A percentile compares a stretch with the other conserved stretches of the same genome.
Conservation (phyloP, 495 filamentous ascomycete species). For the Xylaria scruposa region DNA sequence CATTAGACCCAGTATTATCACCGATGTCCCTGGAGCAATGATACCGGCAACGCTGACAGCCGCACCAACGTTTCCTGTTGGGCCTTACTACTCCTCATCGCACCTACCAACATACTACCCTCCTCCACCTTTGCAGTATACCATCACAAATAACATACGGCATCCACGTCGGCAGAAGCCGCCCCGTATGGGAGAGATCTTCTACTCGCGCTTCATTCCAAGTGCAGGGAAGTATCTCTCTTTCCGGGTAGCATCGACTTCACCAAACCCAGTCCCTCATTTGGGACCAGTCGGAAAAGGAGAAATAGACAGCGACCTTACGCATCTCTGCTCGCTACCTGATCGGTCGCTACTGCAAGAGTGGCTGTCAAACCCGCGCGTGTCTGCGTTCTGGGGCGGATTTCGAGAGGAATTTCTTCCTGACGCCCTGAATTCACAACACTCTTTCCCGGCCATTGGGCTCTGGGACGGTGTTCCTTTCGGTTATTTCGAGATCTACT, state of each 20-base stretch:
- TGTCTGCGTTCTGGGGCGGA: slow-evolving; percentile 81
- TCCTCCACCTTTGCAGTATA: slow-evolving; percentile 80
- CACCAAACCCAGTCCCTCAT: slow-evolving; percentile 58
- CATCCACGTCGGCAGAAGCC: slow-evolving; percentile 92
- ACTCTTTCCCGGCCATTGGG: slow-evolving; percentile 91
- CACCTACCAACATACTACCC: slow-evolving; percentile 92
- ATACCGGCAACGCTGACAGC: slow-evolving; percentile 44
- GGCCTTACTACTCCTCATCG: slow-evolving; percentile 76
- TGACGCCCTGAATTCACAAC: slow-evolving; percentile 64
- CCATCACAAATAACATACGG: slow-evolving; percentile 75
- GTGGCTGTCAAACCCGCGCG: slow-evolving; percentile 91
- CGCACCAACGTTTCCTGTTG: slow-evolving; percentile 51
- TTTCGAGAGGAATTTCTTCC: slow-evolving; percentile 72
- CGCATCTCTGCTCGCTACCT: slow-evolving; percentile 47
- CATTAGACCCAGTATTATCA: slow-evolving; percentile 23
- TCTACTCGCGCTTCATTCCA: slow-evolving; percentile 88
- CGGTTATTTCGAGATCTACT: slow-evolving; percentile 98
- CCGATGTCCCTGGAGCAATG: slow-evolving; percentile 40
- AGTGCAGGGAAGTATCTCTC: slow-evolving; percentile 84
- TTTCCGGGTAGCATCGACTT: slow-evolving; percentile 77
- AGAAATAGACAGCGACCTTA: slow-evolving; percentile 37
- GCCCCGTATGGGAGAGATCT: slow-evolving; percentile 82
- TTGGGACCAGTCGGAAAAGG: slow-evolving; percentile 58
- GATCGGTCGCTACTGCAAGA: slow-evolving; percentile 81
- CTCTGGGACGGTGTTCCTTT: slow-evolving; percentile 96